Evolutionary conservation across 2,329 filamentous ascomycete genomes (phyloP), one percentile per base, ranked within the genome.

Genomic region (Cladophialophora chaetospira): DNA sequence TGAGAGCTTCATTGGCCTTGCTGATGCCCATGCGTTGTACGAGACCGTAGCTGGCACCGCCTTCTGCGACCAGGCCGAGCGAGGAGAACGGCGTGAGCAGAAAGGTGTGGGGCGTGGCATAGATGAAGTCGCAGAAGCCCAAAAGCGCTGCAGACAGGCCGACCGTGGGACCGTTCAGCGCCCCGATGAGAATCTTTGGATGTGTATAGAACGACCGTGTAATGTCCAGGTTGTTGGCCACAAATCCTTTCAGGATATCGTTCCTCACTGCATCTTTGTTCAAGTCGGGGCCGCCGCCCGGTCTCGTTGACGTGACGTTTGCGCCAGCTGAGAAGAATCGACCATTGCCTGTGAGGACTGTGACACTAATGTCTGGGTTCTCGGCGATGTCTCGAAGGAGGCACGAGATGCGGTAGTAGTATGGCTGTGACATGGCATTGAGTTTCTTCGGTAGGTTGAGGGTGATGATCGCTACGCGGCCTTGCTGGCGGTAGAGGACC

Each of bases 141-240:
- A 91, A 78, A 0, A 97, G 75, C 0, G 93, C 92, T 0, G 93
- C 94, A 1, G 88, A 89, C 28, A 97, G 86, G 4, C 94, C 94
- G 51, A 99, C 82, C 9, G 86, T 91, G 4, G 94, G 94, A 2
- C 93, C 94, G 75, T 97, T 97, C 64, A 97, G 86, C 0, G 90
- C 94, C 0, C 87, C 87, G 58, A 97, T 83, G 21, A 97, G 88
- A 74, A 97, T 88, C 77, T 97, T 97, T 66, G 91, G 89, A 75
- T 97, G 94, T 11, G 86, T 87, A 78, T 94, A 92, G 78, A 97
- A 96, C 66, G 91, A 87, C 67, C 90, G 87, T 2, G 92, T 94
- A 67, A 90, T 83, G 80, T 96, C 89, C 55, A 97, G 83, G 79
- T 97, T 97, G 79, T 88, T 88, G 65, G 87, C 79, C 9, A 90